Percentiles rank a stretch among this genome's conserved stretches.
Conservation (phyloP, 805 yeast genomes). For the Yarrowia sp. region DNA sequence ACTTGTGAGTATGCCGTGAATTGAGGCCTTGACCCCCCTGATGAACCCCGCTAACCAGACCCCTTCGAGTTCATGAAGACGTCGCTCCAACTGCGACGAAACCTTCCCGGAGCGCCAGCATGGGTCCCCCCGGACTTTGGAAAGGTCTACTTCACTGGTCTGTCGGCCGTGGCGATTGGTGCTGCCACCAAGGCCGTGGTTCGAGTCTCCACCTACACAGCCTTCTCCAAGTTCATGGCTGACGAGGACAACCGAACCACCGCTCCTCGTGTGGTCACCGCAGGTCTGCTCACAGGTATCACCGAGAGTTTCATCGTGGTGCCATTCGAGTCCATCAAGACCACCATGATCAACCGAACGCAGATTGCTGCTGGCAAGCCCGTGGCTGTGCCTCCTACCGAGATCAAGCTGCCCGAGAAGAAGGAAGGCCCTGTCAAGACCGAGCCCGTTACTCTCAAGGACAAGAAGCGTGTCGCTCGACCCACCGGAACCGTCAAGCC, state of each 20-base stretch:
- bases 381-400: constrained; percentile 25
- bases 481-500: constrained; percentile 33
- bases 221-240: constrained; percentile 66
- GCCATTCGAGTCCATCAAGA: constrained; percentile 69
- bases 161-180: constrained; percentile 74
- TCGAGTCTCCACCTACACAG: constrained; percentile 71
- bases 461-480: constrained; percentile 21
- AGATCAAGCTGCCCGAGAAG: constrained; percentile 5
- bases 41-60: constrained; percentile 37
- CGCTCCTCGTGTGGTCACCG: constrained; percentile 79
- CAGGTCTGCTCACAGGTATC: constrained; percentile 80
- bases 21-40: neutral
- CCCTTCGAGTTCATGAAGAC: constrained; percentile 44
- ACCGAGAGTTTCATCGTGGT: constrained; percentile 72
- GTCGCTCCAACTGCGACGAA: constrained; percentile 39
- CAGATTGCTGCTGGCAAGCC: constrained; percentile 4
- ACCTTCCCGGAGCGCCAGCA: constrained; percentile 31
- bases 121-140: constrained; percentile 31
- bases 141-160: constrained; percentile 51
- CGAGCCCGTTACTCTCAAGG: neutral
- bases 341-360: constrained; percentile 34
- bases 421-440: neutral
- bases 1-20: constrained; percentile 38
- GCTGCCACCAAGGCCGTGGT: constrained; percentile 69
- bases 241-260: constrained; percentile 58